Percentiles rank a stretch among this genome's conserved stretches.
These are phyloP conservation scores for Cyclanthera cordifolia DNA, from an alignment of 306 rosid species.

Conservation along the genomic window DNA sequence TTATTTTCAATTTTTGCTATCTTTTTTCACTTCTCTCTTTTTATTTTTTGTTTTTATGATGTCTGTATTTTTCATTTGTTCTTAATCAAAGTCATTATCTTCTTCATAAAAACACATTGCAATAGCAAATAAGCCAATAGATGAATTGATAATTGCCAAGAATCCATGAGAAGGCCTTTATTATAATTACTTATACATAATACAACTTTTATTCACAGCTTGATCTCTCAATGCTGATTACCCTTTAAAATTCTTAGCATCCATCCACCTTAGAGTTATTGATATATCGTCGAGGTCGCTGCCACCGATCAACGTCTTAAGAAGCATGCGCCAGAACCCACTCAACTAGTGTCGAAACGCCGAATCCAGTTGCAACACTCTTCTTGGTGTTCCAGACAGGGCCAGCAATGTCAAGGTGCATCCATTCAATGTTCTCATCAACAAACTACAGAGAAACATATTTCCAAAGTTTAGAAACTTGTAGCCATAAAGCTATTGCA, in stretches of 20 bases:
- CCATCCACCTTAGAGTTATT: neutral
- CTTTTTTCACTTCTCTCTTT: too few relatives aligned
- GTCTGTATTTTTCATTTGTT: too few relatives aligned
- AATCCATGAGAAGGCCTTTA: neutral
- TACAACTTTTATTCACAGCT: neutral
- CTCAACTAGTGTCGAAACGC: constrained; percentile 71
- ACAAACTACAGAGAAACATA: constrained; percentile 52
- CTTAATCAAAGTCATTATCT: too few relatives aligned
- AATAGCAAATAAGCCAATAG: too few relatives aligned
- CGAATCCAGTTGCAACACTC: constrained; percentile 67
- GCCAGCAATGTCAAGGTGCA: constrained; percentile 94
- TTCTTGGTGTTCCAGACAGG: constrained; percentile 78
- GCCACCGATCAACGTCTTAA: constrained; percentile 6
- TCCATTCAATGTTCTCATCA: constrained; percentile 90
- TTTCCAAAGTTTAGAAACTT: constrained; percentile 18
- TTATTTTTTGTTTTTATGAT: too few relatives aligned
- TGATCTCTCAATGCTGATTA: neutral
- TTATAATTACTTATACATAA: neutral
- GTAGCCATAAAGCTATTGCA: too few relatives aligned
- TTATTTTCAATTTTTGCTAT: too few relatives aligned
- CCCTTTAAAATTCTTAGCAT: neutral
- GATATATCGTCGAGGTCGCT: neutral
- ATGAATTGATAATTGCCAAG: neutral
- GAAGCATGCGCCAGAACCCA: constrained; percentile 80
- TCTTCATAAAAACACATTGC: too few relatives aligned